Evolutionary conservation across 2,329 filamentous ascomycete species (phyloP).

Genomic region (Epichloe elymi): DNA sequence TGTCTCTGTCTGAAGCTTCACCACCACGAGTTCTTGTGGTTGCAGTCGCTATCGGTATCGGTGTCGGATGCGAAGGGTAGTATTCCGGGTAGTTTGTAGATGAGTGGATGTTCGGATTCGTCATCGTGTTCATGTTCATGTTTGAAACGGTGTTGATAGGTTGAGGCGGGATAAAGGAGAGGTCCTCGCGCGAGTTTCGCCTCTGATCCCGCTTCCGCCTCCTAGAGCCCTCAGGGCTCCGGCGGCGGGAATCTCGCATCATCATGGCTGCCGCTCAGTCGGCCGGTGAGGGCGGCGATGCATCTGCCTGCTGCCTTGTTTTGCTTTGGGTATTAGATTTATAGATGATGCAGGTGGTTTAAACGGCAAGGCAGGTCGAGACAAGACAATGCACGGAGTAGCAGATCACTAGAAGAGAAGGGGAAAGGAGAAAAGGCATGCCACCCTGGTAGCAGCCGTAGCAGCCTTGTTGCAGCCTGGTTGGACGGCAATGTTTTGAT

Average conservation of each 20-base stretch:
- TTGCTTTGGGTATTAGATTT: neutral
- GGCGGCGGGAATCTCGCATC: constrained; percentile 42
- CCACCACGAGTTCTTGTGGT: constrained; percentile 1
- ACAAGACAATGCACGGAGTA: neutral
- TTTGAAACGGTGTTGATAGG: constrained; percentile 7
- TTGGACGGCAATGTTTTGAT: constrained; percentile 6
- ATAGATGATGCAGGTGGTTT: neutral
- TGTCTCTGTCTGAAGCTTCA: neutral
- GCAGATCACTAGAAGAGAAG: neutral
- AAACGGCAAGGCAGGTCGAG: neutral
- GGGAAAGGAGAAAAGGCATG: neutral
- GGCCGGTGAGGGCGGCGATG: constrained; percentile 6
- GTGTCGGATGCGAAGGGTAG: constrained; percentile 5
- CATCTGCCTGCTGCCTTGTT: constrained; percentile 6
- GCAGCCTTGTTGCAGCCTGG: neutral
- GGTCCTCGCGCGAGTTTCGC: constrained; percentile 19
- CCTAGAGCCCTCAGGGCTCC: constrained; percentile 42
- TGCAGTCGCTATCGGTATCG: constrained; percentile 5
- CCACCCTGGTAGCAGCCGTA: neutral
- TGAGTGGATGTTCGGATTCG: constrained; percentile 2
- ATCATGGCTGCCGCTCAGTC: constrained; percentile 30
- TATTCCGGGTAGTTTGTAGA: constrained; percentile 1
- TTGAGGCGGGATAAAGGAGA: constrained; percentile 10
- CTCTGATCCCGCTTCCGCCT: constrained; percentile 29
- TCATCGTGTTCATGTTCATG: neutral